phyloP scores from a whole-genome alignment of 345 rosid species.

The Eucalyptus rudis region DNA sequence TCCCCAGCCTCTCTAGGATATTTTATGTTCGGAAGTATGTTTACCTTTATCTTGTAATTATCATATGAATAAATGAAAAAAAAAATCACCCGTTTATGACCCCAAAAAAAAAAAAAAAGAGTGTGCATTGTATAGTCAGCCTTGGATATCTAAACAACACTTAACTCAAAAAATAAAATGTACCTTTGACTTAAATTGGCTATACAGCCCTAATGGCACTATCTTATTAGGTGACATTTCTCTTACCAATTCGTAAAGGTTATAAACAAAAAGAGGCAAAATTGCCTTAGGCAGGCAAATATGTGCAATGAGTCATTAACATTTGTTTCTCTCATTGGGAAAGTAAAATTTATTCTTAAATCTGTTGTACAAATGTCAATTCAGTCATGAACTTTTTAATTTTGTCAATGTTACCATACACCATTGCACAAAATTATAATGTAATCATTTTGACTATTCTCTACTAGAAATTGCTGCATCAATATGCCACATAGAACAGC shows the following conservation, averaged over 20 bases:
- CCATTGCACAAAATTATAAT: neutral
- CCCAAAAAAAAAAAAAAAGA: rapidly evolving
- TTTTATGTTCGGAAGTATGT: rapidly evolving
- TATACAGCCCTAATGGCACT: neutral
- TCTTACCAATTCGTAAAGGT: neutral
- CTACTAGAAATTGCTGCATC: neutral
- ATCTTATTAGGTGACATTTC: neutral
- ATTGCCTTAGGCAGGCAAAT: rapidly evolving
- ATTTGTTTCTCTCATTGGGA: neutral
- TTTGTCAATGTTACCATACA: rapidly evolving
- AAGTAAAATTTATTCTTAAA: too few relatives aligned
- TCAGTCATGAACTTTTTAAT: rapidly evolving
- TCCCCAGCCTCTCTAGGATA: rapidly evolving
- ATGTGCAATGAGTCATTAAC: neutral
- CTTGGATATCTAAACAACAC: neutral
- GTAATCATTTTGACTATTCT: neutral
- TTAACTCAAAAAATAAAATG: neutral
- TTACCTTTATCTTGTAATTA: too few relatives aligned
- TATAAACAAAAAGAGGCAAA: neutral
- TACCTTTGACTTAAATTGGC: neutral
- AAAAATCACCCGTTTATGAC: too few relatives aligned
- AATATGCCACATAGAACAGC: neutral
- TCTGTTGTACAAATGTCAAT: rapidly evolving
- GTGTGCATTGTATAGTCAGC: neutral
- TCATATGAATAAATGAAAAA: too few relatives aligned